Conservation (phyloP, 2,329 filamentous ascomycete species). For the Cordyceps pruinosa region DNA sequence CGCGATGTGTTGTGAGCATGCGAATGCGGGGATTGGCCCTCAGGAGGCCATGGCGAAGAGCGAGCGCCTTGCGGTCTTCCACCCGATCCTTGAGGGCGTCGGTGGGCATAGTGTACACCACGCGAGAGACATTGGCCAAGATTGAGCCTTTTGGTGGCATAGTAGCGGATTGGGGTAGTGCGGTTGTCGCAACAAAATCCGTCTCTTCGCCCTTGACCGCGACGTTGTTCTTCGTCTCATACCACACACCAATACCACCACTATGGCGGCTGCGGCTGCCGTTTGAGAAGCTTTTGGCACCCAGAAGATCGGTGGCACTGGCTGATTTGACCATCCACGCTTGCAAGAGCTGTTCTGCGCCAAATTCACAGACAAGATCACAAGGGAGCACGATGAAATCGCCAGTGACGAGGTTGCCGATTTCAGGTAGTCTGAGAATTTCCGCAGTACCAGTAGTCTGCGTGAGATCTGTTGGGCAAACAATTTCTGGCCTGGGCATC, state of each 20-base stretch:
- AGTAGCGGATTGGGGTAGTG: conserved; percentile 50
- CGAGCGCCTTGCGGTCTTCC: conserved; percentile 65
- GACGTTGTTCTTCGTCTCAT: conserved; percentile 70
- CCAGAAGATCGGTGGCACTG: conserved; percentile 57
- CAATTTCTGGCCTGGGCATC: conserved; percentile 63
- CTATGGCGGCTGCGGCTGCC: conserved; percentile 42
- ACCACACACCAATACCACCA: conserved; percentile 85
- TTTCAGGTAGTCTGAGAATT: conserved; percentile 75
- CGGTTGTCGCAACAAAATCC: conserved; percentile 78
- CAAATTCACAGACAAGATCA: conserved; percentile 85
- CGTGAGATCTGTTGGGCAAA: conserved; percentile 69
- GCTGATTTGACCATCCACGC: conserved; percentile 86
- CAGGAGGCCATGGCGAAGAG: conserved; percentile 69
- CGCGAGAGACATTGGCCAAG: conserved; percentile 61
- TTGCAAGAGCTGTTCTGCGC: conserved; percentile 74
- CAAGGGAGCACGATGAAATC: conserved; percentile 92
- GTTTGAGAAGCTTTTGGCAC: conserved; percentile 35
- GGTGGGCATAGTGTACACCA: conserved; percentile 82
- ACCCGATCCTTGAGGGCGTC: conserved; percentile 80
- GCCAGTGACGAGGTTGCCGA: conserved; percentile 68
- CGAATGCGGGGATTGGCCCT: conserved; percentile 67
- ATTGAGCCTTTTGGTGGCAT: conserved; percentile 50
- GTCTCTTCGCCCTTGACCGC: conserved; percentile 85
- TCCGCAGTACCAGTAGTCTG: conserved; percentile 86
- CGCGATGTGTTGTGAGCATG: conserved; percentile 77